Evolutionary conservation across 1,139 yeast species (phyloP).

Genomic region (Arxiozyma heterogenica): DNA sequence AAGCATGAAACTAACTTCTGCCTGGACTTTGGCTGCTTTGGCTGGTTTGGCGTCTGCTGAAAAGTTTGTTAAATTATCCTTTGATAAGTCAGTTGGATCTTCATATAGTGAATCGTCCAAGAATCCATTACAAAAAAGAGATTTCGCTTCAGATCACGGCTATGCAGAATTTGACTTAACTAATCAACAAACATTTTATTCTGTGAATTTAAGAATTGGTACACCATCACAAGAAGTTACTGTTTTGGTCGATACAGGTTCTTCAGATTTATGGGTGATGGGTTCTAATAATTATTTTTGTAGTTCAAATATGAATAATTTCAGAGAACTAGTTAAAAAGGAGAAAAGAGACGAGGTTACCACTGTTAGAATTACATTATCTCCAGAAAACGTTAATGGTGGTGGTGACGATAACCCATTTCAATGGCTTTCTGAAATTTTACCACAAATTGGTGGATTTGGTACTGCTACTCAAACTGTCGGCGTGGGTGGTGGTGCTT

Average conservation of each 20-base stretch:
- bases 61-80: constrained; percentile 8
- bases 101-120: constrained; percentile 1
- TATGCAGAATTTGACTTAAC: constrained; percentile 15
- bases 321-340: background rate
- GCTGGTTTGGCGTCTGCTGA: constrained; percentile 1
- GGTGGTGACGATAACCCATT: background rate
- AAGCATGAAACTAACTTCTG: background rate
- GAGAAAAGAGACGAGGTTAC: background rate
- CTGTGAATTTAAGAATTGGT: constrained; percentile 37
- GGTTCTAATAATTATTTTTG: constrained; percentile 22
- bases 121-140: constrained; percentile 10
- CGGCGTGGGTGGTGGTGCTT: background rate
- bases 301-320: constrained; percentile 15
- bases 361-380: background rate
- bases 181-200: constrained; percentile 23
- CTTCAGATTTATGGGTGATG: constrained; percentile 63
- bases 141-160: constrained; percentile 6
- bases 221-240: constrained; percentile 44
- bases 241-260: constrained; percentile 62
- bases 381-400: background rate
- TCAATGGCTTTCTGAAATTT: background rate
- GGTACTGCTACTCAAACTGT: constrained; percentile 1
- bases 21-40: background rate
- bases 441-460: background rate
- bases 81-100: constrained; percentile 9